Evolutionary conservation across 2,329 filamentous ascomycete species (phyloP), one percentile per base, ranked within the genome.

Genomic region (Alternaria ethzedia): DNA sequence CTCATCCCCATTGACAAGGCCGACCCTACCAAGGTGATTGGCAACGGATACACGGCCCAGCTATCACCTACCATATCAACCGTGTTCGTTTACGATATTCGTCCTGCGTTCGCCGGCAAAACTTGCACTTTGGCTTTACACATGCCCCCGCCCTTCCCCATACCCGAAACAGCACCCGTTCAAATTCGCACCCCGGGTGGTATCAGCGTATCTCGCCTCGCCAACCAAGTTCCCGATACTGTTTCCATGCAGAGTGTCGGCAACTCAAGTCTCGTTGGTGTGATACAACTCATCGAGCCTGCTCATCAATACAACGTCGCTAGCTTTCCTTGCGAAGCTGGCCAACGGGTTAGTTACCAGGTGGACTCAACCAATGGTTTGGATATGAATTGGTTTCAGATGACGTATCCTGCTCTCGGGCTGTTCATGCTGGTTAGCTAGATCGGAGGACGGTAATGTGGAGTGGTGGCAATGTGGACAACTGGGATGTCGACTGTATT

Each of bases 121-220:
- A 82, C 78, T 30, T 86, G 84, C 77, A 83, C 79, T 6, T 71
- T 85, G n/a, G 74, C 82, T 60, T 85, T 86, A 74, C 71, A 82
- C 41, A 79, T 85, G 64, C 84, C 84, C 0, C 61, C 70, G 6
- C 64, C 82, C 78, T n/a, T 63, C 59, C 21, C 70, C 67, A 65
- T 63, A 69, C 13, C 49, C 11, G 49, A 52, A 10, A 74, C 79
- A 45, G 71, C 80, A 57, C 68, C 73, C 4, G 79, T 81, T 15
- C 71, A 71, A 11, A 50, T 73, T 20, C 60, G 45, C 2, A 52
- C 68, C 7, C 68, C 68, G 3, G 84, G 84, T 10, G 78, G 75
- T n/a, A 71, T 82, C 47, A 61, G 23, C 9, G 71, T 79, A 21
- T 72, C 70, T 26, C 67, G 70, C 36, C 69, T 81, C 8, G 56